Evolutionary conservation across 1,284 basidiomycete species (phyloP).

Genomic region (Taiwanofungus camphoratus): DNA sequence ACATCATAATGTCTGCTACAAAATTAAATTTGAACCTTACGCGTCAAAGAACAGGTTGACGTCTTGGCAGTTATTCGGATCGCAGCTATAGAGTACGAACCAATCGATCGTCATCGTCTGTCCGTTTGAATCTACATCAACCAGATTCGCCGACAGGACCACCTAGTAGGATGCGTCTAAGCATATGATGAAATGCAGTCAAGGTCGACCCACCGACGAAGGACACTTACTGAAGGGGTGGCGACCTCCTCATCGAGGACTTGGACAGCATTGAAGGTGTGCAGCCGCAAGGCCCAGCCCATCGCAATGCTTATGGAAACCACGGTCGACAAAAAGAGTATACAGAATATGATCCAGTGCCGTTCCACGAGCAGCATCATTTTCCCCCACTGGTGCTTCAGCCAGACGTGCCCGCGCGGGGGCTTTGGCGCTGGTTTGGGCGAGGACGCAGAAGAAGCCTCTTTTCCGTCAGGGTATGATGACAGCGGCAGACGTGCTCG

Average conservation of each 20-base stretch:
- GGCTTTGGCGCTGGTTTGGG: too few species aligned
- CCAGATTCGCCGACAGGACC: constrained; percentile 14
- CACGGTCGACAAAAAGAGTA: constrained; percentile 5
- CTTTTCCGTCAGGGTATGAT: too few species aligned
- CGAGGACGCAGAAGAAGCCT: too few species aligned
- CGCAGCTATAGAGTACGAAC: constrained; percentile 13
- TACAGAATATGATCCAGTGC: constrained; percentile 6
- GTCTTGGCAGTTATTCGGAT: constrained; percentile 12
- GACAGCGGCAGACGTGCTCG: too few species aligned
- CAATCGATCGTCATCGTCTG: constrained; percentile 21
- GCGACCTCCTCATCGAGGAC: constrained; percentile 8
- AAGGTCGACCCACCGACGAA: constrained; percentile 6
- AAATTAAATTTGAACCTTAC: constrained; percentile 7
- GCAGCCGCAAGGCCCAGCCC: constrained; percentile 17
- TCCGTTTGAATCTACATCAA: constrained; percentile 12
- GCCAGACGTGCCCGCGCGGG: too few species aligned
- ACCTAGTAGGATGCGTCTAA: constrained; percentile 4
- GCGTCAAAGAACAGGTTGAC: constrained; percentile 19
- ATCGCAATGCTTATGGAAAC: constrained; percentile 13
- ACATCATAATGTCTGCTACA: not conserved
- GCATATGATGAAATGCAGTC: not conserved
- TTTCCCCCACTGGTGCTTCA: too few species aligned
- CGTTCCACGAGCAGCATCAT: too few species aligned
- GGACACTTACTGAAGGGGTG: not conserved
- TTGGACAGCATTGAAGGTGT: constrained; percentile 11